Percentiles rank a stretch among this genome's conserved stretches.
These are phyloP conservation scores for Penicillium psychrofluorescens DNA, from an alignment of 495 filamentous ascomycete genomes.

Conservation along the genomic window DNA sequence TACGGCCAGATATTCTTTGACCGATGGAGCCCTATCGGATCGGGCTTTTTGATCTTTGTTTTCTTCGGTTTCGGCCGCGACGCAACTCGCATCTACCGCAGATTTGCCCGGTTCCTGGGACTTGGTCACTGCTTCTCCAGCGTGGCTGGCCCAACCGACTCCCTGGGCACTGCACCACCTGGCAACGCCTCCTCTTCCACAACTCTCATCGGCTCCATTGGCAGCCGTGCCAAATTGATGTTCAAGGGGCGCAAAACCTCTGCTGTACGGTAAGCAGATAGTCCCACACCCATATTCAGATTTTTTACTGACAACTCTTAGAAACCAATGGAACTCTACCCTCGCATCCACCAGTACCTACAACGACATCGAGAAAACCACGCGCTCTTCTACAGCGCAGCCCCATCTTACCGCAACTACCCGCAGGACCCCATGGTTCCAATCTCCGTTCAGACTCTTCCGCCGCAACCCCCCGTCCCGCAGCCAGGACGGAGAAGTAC, in stretches of 20 bases:
- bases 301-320: background rate
- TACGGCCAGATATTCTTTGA: conserved; percentile 49
- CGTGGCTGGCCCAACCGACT: conserved; percentile 6
- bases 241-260: conserved; percentile 14
- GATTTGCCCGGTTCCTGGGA: conserved; percentile 22
- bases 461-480: conserved; percentile 1
- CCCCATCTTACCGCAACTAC: background rate
- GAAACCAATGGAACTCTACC: background rate
- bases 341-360: background rate
- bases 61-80: conserved; percentile 81
- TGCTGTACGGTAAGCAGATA: conserved; percentile 9
- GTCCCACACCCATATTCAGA: background rate
- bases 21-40: conserved; percentile 58
- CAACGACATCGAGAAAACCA: background rate
- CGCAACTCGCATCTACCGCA: conserved; percentile 64
- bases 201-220: conserved; percentile 13
- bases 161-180: background rate
- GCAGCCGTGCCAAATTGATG: conserved; percentile 19
- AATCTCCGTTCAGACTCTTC: conserved; percentile 7
- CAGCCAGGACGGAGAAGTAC: conserved; percentile 4
- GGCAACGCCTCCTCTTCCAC: conserved; percentile 4
- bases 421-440: conserved; percentile 10
- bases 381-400: background rate
- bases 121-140: conserved; percentile 19
- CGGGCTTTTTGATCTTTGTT: conserved; percentile 56